These are phyloP conservation scores for Cylindrodendrum hubeiense DNA, from an alignment of 2,329 filamentous ascomycete species.

Conservation along the genomic window DNA sequence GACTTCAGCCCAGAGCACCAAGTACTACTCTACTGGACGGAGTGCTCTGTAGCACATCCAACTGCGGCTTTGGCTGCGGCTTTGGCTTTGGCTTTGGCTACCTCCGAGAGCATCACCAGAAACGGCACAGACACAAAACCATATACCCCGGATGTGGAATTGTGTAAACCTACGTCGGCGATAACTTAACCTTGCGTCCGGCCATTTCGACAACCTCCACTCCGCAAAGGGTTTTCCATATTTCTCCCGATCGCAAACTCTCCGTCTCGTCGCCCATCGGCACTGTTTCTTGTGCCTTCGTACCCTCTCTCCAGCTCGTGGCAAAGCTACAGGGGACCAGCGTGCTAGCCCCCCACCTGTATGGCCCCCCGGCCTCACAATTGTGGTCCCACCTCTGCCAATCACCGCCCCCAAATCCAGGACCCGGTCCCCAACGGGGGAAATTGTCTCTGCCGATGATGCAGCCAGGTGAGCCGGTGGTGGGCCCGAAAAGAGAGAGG, in stretches of 20 bases:
- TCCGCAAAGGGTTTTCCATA: no score
- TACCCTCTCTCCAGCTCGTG: not conserved
- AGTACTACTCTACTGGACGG: no score
- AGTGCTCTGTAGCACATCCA: not conserved
- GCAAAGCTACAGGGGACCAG: slow-evolving; percentile 2
- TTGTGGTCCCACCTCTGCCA: slow-evolving; percentile 27
- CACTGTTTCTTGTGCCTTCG: not conserved
- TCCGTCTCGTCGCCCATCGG: not conserved
- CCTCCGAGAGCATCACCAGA: not conserved
- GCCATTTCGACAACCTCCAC: not conserved
- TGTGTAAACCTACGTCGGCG: not conserved
- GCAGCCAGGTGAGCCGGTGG: slow-evolving; percentile 18
- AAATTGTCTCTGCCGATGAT: slow-evolving; percentile 41
- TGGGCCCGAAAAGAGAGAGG: slow-evolving; percentile 2
- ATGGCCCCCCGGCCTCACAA: slow-evolving; percentile 26
- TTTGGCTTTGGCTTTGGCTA: not conserved
- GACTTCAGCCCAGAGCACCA: not conserved
- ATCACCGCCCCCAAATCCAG: slow-evolving; percentile 20
- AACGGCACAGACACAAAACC: not conserved
- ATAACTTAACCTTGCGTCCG: not conserved
- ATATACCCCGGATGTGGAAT: not conserved
- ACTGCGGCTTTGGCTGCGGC: not conserved
- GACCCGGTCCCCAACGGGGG: slow-evolving; percentile 37
- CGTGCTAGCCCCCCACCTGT: slow-evolving; percentile 20
- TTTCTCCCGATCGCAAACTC: not conserved